phyloP scores from a whole-genome alignment of 805 yeast species.

The Tetrapisispora nanseiensis region DNA sequence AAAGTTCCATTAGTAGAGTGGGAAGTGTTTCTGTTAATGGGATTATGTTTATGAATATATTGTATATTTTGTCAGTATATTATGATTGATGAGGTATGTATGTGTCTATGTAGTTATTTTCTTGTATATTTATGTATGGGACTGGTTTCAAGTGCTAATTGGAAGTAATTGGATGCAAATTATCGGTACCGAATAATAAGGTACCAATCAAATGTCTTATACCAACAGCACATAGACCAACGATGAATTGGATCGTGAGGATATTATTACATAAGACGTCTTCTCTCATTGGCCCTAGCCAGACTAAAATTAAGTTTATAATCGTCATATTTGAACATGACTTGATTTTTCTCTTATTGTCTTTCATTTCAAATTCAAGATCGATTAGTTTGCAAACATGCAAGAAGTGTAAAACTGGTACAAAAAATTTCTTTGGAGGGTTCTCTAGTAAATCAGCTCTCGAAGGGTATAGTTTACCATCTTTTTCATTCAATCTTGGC shows the following conservation, averaged over 20 bases:
- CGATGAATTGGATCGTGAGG: conserved; percentile 48
- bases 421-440: conserved; percentile 28
- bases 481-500: conserved; percentile 61
- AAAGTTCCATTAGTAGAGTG: no score
- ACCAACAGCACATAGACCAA: conserved; percentile 58
- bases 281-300: conserved; percentile 87
- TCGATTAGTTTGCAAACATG: conserved; percentile 37
- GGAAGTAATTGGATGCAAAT: conserved; percentile 31
- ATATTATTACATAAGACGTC: conserved; percentile 58
- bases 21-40: no score
- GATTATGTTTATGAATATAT: no score
- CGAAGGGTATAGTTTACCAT: conserved; percentile 72
- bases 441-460: conserved; percentile 35
- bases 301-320: conserved; percentile 71
- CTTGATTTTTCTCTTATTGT: conserved; percentile 16
- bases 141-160: no score
- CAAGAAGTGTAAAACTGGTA: conserved; percentile 34
- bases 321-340: conserved; percentile 75
- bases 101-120: no score
- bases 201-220: conserved; percentile 81
- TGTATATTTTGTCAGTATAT: no score
- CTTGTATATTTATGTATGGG: no score
- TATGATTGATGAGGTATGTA: no score
- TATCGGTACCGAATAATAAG: conserved; percentile 82
- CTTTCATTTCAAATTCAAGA: conserved; percentile 34